phyloP scores from a whole-genome alignment of 345 rosid species.

The Balakata baccata region DNA sequence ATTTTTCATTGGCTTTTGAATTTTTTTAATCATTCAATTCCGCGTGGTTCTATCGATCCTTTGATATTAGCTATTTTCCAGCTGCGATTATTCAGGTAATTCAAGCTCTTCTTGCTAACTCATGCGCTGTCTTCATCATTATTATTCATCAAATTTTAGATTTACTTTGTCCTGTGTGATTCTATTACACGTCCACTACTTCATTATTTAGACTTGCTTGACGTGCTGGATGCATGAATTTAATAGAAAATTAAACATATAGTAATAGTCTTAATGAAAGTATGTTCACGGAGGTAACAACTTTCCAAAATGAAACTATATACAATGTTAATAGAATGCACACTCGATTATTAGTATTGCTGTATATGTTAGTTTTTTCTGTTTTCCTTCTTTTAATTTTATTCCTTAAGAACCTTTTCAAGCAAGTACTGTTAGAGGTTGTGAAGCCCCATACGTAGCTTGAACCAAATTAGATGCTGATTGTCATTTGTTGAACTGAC shows the following conservation, averaged over 20 bases:
- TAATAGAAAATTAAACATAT: not conserved
- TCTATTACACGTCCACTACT: not conserved
- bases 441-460: too few species aligned
- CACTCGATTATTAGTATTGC: not conserved
- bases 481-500: not conserved
- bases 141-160: too few species aligned
- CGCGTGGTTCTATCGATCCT: too few species aligned
- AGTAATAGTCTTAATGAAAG: not conserved
- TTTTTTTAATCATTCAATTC: not conserved
- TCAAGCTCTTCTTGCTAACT: slow-evolving; percentile 1
- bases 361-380: not conserved
- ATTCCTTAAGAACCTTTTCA: too few species aligned
- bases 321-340: not conserved
- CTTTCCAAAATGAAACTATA: not conserved
- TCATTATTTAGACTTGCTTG: not conserved
- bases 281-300: not conserved
- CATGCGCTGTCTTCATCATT: not conserved
- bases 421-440: too few species aligned
- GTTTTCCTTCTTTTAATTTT: too few species aligned
- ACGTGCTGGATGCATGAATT: not conserved
- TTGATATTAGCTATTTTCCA: not conserved
- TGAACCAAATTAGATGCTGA: not conserved
- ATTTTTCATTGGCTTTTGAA: not conserved
- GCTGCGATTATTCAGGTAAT: slow-evolving; percentile 4
- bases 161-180: too few species aligned